A percentile compares a stretch with the other conserved stretches of the same genome.
These are phyloP conservation scores for Galerina sulciceps DNA, from an alignment of 768 basidiomycete species.

Conservation along the genomic window DNA sequence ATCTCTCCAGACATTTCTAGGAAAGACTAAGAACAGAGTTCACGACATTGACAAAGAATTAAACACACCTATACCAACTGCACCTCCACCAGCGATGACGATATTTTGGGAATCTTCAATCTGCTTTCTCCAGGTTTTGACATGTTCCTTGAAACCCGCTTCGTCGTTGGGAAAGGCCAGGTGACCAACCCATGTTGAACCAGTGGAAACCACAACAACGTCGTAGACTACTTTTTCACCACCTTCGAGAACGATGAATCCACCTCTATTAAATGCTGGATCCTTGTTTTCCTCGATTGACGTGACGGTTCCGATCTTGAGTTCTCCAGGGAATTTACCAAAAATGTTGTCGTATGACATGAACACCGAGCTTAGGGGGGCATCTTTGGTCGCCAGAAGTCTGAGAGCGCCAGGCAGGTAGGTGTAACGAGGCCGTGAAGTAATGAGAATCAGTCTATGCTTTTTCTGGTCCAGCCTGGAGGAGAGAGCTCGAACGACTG, in stretches of 20 bases:
- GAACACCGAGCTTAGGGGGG: conserved; percentile 46
- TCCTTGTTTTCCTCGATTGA: conserved; percentile 32
- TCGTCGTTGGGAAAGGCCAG: conserved; percentile 42
- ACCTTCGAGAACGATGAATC: conserved; percentile 48
- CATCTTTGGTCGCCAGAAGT: conserved; percentile 48
- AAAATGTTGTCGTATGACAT: conserved; percentile 62
- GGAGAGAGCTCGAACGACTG: conserved; percentile 51
- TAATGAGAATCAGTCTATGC: conserved; percentile 59
- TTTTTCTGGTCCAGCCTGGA: conserved; percentile 48
- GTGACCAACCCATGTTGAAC: conserved; percentile 55
- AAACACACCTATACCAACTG: conserved; percentile 49
- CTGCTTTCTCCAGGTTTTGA: conserved; percentile 24
- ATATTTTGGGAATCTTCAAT: conserved; percentile 41
- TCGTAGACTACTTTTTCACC: conserved; percentile 56
- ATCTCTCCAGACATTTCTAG: conserved; percentile 49
- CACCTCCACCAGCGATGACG: conserved; percentile 57
- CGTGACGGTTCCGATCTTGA: conserved; percentile 44
- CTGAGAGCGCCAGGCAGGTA: conserved; percentile 55
- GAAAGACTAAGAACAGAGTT: not conserved
- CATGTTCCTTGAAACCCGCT: conserved; percentile 16
- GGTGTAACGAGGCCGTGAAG: conserved; percentile 50
- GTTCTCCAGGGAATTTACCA: conserved; percentile 48
- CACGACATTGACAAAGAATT: not conserved
- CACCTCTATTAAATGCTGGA: conserved; percentile 35
- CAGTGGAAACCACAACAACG: conserved; percentile 61